Base-by-base conservation (phyloP, 108 stramenopile species). In the Epithemia pelagica region DNA sequence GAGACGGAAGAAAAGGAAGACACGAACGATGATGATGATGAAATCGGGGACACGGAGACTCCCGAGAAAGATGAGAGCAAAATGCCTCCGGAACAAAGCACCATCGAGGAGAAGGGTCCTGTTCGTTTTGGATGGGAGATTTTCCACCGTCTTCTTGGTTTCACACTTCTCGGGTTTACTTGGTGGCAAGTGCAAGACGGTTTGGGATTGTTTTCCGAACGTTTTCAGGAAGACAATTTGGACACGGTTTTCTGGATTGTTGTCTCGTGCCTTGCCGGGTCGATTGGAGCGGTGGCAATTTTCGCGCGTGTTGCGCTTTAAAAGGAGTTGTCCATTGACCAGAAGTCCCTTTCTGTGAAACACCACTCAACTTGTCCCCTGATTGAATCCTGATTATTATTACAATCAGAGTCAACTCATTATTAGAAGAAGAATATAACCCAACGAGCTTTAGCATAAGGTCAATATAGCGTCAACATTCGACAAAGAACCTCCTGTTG, bases 151-250 rank as follows among this genome's bases (percentile, higher is more conserved):
- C 2, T 61, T 23, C 19, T 75, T 28, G 79, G 79, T 20, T 29
- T 76, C 7, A 26, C 29, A 27, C 57, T 73, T 24, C 32, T 80
- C n/a, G 71, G 60, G 3, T 29, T 73, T 28, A 54, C 60, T 32
- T 70, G 64, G 69, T 80, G 73, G 53, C 74, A 80, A 33, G 66
- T 80, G 23, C 30, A 76, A 20, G 51, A 62, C 26, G 79, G 79
- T 19, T 65, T 80, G 51, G 28, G 30, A 30, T 52, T 63, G 2
- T 80, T 66, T 56, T 30, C 37, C 56, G 59, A 65, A 19, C 53
- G 71, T 28, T 80, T 80, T 53, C 52, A 59, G 1, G 58, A 55
- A 29, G 64, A 65, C 3, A 71, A 76, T 55, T 46, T 51, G 29
- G 57, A 29, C 24, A 31, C 52, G 24, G 32, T 51, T 1, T 74